A percentile compares a stretch with the other conserved stretches of the same genome.
Evolutionary conservation across 2,329 filamentous ascomycete genomes (phyloP).

Genomic region (Fusarium solani-melongenae): DNA sequence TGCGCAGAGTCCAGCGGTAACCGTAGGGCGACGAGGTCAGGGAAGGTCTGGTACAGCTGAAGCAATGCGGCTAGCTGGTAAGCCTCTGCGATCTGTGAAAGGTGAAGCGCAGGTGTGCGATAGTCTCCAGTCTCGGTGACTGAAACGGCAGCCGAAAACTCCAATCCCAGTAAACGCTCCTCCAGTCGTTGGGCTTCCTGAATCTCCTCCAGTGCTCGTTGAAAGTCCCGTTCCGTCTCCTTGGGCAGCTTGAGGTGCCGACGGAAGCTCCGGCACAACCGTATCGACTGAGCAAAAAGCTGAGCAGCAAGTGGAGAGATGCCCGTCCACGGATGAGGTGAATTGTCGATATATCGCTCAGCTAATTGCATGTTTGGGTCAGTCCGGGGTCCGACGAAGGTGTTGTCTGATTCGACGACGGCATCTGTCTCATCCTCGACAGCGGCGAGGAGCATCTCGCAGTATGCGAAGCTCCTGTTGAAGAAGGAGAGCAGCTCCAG

Average conservation of each 20-base stretch:
- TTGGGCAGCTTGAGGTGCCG: conserved; percentile 32
- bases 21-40: conserved; percentile 47
- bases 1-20: conserved; percentile 41
- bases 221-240: conserved; percentile 45
- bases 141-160: conserved; percentile 33
- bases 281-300: conserved; percentile 50
- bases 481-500: conserved; percentile 50
- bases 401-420: neutral
- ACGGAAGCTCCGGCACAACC: conserved; percentile 50
- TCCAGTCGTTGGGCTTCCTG: conserved; percentile 48
- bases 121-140: conserved; percentile 47
- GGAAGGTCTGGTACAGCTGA: conserved; percentile 55
- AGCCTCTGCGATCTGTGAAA: conserved; percentile 52
- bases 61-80: conserved; percentile 52
- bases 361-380: conserved; percentile 21
- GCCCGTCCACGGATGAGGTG: conserved; percentile 53
- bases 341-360: conserved; percentile 26
- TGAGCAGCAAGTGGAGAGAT: conserved; percentile 49
- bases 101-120: conserved; percentile 44
- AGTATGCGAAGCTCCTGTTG: conserved; percentile 53
- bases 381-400: neutral
- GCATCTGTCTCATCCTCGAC: conserved; percentile 45
- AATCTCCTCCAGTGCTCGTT: conserved; percentile 36
- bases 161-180: conserved; percentile 47
- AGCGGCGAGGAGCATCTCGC: conserved; percentile 55